These are phyloP conservation scores for Drosera spatulata DNA, from an alignment of 179 eudicot genomes.

Conservation along the genomic window DNA sequence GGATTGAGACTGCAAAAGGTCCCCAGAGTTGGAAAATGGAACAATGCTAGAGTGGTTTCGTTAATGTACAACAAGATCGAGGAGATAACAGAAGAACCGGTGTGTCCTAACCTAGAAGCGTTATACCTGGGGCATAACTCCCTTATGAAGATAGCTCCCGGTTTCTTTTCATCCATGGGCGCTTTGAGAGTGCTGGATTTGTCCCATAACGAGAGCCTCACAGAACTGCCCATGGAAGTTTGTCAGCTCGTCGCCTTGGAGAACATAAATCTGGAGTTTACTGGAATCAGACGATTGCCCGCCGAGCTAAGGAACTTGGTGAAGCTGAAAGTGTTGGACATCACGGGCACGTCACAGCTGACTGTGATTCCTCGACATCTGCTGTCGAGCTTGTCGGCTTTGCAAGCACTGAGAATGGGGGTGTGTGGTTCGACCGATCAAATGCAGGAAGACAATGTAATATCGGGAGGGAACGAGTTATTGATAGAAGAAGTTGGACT, in stretches of 20 bases:
- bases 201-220: not conserved
- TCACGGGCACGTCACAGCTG: not conserved
- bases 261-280: not conserved
- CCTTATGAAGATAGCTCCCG: not conserved
- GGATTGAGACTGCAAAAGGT: not conserved
- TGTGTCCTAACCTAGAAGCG: not conserved
- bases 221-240: not conserved
- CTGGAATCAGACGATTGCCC: not conserved
- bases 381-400: not conserved
- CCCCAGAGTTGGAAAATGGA: not conserved
- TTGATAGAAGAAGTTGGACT: not conserved
- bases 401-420: not conserved
- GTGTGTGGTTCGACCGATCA: not conserved
- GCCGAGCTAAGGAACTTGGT: not conserved
- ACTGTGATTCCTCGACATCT: not conserved
- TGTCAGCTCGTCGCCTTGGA: not conserved
- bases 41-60: not conserved
- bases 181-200: not conserved
- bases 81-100: not conserved
- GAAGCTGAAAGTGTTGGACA: not conserved
- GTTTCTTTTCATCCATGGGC: not conserved
- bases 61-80: not conserved
- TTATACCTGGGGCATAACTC: not conserved
- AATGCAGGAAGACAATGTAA: not conserved
- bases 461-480: not conserved